Evolutionary conservation across 495 filamentous ascomycete species (phyloP), one percentile per base, ranked within the genome.

Genomic region (Aspergillus olivimuriae): DNA sequence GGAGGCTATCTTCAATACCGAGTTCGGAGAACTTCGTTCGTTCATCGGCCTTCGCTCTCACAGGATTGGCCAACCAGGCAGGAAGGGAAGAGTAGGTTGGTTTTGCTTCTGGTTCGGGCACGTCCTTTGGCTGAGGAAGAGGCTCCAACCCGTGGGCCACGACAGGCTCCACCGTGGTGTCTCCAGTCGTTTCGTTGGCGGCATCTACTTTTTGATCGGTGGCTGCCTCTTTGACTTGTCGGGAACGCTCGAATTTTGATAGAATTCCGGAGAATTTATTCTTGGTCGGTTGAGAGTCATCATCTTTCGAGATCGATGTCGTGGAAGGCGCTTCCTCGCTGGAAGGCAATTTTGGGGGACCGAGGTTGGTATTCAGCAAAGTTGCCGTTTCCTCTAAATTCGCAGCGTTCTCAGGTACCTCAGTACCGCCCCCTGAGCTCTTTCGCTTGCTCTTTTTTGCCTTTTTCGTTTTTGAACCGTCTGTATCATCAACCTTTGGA

Each of bases 51-150:
- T 79, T 70, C 14, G 87, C 79, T 14, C 70, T 69, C 19, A 83
- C 72, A 0, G 91, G 89, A 12, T 80, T 74, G 12, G 79, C 80
- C 21, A 96, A 74, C 91, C 91, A 96, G 4, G 58, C 11, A 15
- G 72, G 73, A 39, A 76, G 54, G 14, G 74, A 72, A 7, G 71
- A 70, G 39, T 70, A 70, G 8, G 64, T 63, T 22, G 71, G 68
- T 37, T 57, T 50, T 43, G 75, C 73, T 2, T 65, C 62, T 22
- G 73, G 54, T 21, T 82, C 73, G 7, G 70, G 63, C 1, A 75
- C 73, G 14, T 76, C 76, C 43, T 77, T 72, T 23, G 88, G 87
- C 51, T 92, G 86, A 16, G 87, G 89, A 10, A 94, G 58, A 11
- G 86, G 87, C 44, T 81, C 79, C 2, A 95, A 72, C 5, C 79